phyloP scores from a whole-genome alignment of 148 eudicot species.

The Rhododendron williamsianum region DNA sequence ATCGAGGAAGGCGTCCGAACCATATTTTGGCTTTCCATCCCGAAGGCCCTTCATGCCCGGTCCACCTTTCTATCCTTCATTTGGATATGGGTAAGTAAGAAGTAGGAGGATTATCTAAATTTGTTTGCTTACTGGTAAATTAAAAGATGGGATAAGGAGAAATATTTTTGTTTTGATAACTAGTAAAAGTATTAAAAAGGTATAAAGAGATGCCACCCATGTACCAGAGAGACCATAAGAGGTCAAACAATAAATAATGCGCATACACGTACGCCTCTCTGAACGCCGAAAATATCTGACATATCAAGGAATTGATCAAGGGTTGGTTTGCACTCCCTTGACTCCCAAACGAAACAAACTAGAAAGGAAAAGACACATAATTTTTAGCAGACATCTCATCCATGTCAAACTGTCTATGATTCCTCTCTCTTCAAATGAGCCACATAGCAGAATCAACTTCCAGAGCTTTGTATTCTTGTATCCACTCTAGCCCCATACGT shows the following conservation, averaged over 20 bases:
- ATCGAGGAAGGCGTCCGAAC: constrained; percentile 55
- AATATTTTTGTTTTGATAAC: neutral
- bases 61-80: constrained; percentile 47
- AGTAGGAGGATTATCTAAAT: no score
- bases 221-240: neutral
- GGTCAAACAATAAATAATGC: neutral
- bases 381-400: neutral
- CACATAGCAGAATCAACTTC: neutral
- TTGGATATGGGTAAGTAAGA: constrained; percentile 79
- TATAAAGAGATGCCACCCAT: neutral
- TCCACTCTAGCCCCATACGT: neutral
- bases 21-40: constrained; percentile 40
- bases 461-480: neutral
- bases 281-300: neutral
- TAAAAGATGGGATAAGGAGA: neutral
- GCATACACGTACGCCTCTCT: neutral
- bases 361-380: neutral
- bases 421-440: neutral
- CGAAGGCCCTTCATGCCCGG: constrained; percentile 71
- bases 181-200: neutral
- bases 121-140: neutral
- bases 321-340: neutral
- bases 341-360: neutral
- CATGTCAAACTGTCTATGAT: neutral
- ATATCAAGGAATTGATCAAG: neutral